Evolutionary conservation across 106 monocot genomes (phyloP).

Genomic region (Hemerocallis citrina): DNA sequence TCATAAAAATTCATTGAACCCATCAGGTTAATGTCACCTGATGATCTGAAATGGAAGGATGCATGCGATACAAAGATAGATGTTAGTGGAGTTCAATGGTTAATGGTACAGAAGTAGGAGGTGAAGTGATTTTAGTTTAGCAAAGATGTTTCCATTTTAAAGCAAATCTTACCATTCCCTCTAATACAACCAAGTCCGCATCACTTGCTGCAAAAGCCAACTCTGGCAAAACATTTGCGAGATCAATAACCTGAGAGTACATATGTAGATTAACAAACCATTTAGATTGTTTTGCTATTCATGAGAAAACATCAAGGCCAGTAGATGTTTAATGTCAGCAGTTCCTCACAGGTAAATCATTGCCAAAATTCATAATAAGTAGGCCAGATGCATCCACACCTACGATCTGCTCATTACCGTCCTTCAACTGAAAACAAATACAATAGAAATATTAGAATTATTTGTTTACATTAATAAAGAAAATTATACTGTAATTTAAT

Average conservation of each 20-base stretch:
- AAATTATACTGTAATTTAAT: neutral
- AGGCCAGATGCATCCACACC: constrained; percentile 83
- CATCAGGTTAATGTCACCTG: too few species aligned
- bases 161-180: constrained; percentile 80
- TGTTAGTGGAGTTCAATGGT: too few species aligned
- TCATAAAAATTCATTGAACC: too few species aligned
- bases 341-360: constrained; percentile 80
- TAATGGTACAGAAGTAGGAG: too few species aligned
- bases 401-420: constrained; percentile 73
- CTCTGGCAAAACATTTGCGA: constrained; percentile 70
- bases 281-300: neutral
- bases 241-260: constrained; percentile 74
- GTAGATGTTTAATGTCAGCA: neutral
- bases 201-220: constrained; percentile 77
- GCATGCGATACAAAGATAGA: too few species aligned
- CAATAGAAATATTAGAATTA: constrained; percentile 10
- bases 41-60: too few species aligned
- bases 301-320: neutral
- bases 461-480: neutral
- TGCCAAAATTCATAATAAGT: constrained; percentile 84
- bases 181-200: constrained; percentile 85
- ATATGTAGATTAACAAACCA: neutral
- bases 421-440: constrained; percentile 59
- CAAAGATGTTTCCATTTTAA: too few species aligned
- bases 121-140: too few species aligned